Base-by-base conservation (phyloP, 108 stramenopile genomes). In the Parmales sp. region DNA sequence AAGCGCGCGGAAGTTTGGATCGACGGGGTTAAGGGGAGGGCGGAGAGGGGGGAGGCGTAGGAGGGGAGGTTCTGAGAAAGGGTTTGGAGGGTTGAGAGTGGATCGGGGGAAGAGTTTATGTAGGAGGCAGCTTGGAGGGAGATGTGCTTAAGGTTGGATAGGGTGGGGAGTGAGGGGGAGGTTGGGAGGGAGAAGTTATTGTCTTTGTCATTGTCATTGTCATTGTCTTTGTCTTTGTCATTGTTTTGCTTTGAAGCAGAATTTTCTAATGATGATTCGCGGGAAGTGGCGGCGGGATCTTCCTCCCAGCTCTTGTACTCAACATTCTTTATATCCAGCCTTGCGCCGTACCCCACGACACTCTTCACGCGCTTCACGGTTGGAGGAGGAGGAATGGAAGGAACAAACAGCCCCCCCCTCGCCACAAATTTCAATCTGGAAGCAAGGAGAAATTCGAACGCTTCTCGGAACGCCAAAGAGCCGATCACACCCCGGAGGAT, bases 301-400 rank as follows among this genome's bases (percentile, higher is more conserved):
- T 86, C 88, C 69, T 89, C 86, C 71, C 87, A 89, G 28, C 78
- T 84, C 69, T 84, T 84, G 75, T 89, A 92, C 70, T 92, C 90
- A 11, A 92, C 86, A 72, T 89, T 92, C 1, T 88, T 85, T 77
- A 92, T 89, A 69, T 92, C 90, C 18, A 92, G 72, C n/a, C 90
- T 66, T 39, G 89, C 90, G 37, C 90, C 90, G 66, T 89, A 92
- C 37, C 90, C 90, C 50, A n/a, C n/a, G n/a, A n/a, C n/a, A n/a
- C n/a, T n/a, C n/a, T n/a, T n/a, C n/a, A n/a, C n/a, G n/a, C n/a
- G n/a, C n/a, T n/a, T n/a, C n/a, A n/a, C n/a, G n/a, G n/a, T n/a
- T n/a, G n/a, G n/a, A n/a, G n/a, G n/a, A n/a, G n/a, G n/a, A n/a
- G n/a, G n/a, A n/a, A n/a, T n/a, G n/a, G n/a, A n/a, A n/a, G n/a